A percentile compares a stretch with the other conserved stretches of the same genome.
Conservation (phyloP, 345 rosid genomes). For the Dipteronia sinensis region DNA sequence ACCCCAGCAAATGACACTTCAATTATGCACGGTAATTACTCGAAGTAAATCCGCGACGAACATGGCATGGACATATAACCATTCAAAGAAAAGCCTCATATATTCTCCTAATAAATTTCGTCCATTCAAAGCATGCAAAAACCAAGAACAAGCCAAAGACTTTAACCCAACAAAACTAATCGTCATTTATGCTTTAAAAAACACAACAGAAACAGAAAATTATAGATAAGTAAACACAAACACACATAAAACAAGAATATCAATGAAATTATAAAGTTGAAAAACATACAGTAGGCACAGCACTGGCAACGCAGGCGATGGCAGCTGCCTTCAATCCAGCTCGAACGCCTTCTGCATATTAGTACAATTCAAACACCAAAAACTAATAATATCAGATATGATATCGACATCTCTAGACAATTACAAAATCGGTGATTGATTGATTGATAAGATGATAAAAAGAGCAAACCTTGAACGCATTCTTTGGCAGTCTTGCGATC, state of each 20-base stretch:
- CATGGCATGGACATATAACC: background rate
- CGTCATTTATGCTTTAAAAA: too few species aligned
- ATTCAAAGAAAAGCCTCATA: background rate
- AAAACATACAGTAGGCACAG: conserved; percentile 59
- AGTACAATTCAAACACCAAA: background rate
- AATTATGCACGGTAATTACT: too few species aligned
- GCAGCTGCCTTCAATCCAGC: conserved; percentile 69
- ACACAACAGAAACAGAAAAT: background rate
- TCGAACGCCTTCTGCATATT: conserved; percentile 51
- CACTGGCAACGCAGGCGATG: conserved; percentile 37
- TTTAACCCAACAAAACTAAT: background rate
- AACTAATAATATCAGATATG: conserved; percentile 1
- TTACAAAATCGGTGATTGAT: background rate
- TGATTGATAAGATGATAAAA: background rate
- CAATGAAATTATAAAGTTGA: background rate
- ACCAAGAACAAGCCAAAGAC: background rate
- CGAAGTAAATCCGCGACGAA: background rate
- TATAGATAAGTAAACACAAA: background rate
- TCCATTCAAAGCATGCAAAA: background rate
- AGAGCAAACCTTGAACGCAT: conserved; percentile 38
- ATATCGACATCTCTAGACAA: background rate
- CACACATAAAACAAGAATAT: conserved; percentile 2
- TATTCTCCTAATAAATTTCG: background rate
- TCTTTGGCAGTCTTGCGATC: conserved; percentile 28
- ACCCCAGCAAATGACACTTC: background rate